Evolutionary conservation across 176 grass and related monocot genomes (phyloP).

Genomic region (Microstegium vimineum): DNA sequence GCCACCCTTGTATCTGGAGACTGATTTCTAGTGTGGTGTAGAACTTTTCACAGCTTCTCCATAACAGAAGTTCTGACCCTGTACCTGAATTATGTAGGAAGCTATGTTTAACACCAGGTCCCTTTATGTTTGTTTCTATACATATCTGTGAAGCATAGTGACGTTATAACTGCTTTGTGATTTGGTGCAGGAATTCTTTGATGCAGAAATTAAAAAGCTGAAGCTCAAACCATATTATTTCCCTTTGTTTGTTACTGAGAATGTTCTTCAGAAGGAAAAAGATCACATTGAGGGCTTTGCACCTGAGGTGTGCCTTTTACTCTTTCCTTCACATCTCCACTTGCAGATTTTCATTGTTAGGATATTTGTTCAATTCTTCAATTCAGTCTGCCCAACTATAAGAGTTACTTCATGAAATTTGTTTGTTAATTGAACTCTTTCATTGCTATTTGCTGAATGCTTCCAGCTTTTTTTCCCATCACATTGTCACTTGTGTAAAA

Average conservation of each 20-base stretch:
- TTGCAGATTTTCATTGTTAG: background rate
- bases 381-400: background rate
- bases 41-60: background rate
- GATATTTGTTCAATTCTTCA: background rate
- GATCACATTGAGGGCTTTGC: slow-evolving; percentile 99
- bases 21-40: background rate
- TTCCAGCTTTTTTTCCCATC: background rate
- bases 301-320: slow-evolving; percentile 59
- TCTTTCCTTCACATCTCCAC: background rate
- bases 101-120: background rate
- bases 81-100: background rate
- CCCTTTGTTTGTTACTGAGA: slow-evolving; percentile 95
- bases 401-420: background rate
- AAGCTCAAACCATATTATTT: slow-evolving; percentile 90
- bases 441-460: background rate
- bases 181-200: slow-evolving; percentile 84
- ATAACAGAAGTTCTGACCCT: background rate
- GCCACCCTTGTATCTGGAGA: background rate
- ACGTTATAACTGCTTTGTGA: background rate
- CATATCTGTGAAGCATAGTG: background rate
- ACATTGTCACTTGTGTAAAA: background rate
- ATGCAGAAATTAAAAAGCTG: slow-evolving; percentile 88
- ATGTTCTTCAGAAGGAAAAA: slow-evolving; percentile 92
- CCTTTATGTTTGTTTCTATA: background rate
- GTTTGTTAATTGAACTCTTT: too few species aligned